phyloP scores from a whole-genome alignment of 2,329 filamentous ascomycete genomes.

The Sporothrix brunneoviolacea region DNA sequence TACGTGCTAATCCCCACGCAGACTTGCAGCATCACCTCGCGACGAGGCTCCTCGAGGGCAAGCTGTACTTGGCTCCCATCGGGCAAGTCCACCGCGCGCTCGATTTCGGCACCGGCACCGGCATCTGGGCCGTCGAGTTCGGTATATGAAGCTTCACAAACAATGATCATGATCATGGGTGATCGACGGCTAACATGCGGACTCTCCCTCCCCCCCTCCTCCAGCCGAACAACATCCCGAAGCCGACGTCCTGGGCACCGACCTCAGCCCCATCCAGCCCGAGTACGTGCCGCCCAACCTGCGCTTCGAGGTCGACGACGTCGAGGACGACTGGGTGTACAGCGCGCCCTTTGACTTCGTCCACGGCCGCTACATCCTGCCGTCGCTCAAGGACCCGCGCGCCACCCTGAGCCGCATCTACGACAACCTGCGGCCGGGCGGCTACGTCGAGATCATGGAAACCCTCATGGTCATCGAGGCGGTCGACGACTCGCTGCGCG shows the following conservation, averaged over 20 bases:
- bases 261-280: conserved; percentile 62
- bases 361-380: conserved; percentile 29
- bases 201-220: too few relatives aligned
- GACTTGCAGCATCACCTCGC: conserved; percentile 30
- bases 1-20: conserved; percentile 18
- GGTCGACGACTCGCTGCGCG: conserved; percentile 26
- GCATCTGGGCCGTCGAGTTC: not conserved
- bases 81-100: not conserved
- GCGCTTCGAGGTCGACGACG: conserved; percentile 65
- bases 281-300: conserved; percentile 64
- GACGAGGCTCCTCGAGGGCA: conserved; percentile 34
- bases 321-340: conserved; percentile 43
- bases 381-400: conserved; percentile 10
- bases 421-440: conserved; percentile 34
- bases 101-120: not conserved
- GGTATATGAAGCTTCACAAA: conserved; percentile 27
- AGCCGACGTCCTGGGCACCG: conserved; percentile 53
- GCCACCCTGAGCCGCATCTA: conserved; percentile 34
- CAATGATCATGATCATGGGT: conserved; percentile 52
- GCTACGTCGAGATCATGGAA: conserved; percentile 34
- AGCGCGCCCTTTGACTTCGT: conserved; percentile 48
- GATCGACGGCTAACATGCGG: not conserved
- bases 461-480: conserved; percentile 20
- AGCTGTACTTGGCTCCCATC: conserved; percentile 32
- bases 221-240: conserved; percentile 12